Conservation (phyloP, 257 asterid genomes). For the Lithospermum erythrorhizon region DNA sequence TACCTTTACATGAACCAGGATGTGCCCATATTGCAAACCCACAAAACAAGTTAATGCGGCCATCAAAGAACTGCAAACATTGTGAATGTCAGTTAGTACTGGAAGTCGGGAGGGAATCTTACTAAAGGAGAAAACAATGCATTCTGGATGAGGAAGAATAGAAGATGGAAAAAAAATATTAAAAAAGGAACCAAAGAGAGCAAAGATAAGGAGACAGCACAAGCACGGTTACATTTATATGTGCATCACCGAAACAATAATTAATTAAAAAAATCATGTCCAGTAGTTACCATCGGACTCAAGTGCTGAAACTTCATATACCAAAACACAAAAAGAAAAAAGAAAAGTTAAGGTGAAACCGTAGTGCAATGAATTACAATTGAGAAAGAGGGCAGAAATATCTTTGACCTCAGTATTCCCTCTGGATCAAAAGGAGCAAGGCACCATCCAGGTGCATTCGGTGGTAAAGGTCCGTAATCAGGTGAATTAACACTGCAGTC, state of each 20-base stretch:
- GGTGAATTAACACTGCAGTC: constrained; percentile 88
- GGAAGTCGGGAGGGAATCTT: background rate
- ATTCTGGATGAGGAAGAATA: too few relatives aligned
- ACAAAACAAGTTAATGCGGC: constrained; percentile 73
- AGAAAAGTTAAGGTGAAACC: background rate
- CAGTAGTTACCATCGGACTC: background rate
- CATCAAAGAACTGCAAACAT: constrained; percentile 62
- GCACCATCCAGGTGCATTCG: constrained; percentile 84
- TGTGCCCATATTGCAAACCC: constrained; percentile 83
- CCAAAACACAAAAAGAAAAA: too few relatives aligned
- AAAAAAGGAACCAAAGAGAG: background rate
- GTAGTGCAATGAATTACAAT: background rate
- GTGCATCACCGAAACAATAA: too few relatives aligned
- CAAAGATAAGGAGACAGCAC: background rate
- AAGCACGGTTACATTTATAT: background rate
- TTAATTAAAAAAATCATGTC: too few relatives aligned
- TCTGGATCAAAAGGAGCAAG: constrained; percentile 93
- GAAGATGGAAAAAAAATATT: too few relatives aligned
- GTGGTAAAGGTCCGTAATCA: constrained; percentile 77
- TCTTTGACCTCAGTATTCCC: constrained; percentile 68
- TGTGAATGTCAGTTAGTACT: constrained; percentile 3
- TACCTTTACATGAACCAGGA: constrained; percentile 68
- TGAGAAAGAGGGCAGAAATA: constrained; percentile 6
- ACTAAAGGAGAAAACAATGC: too few relatives aligned
- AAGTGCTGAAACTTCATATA: background rate